Percentiles rank a stretch among this genome's conserved stretches.
Evolutionary conservation across 78 protist species (phyloP).

Genomic region (Isochrysis galbana): DNA sequence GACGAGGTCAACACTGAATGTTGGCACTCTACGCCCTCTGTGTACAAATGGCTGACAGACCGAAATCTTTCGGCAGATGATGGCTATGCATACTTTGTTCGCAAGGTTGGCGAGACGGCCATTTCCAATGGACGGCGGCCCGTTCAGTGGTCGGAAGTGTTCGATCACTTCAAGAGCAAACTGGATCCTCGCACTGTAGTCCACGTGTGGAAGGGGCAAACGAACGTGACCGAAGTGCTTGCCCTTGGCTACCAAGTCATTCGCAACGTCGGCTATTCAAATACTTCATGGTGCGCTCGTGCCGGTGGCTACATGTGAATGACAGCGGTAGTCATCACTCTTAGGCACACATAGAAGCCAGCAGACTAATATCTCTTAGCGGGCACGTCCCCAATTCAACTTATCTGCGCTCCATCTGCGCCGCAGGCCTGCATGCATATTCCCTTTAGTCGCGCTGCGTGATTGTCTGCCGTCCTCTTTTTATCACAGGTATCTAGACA

Average conservation of each 20-base stretch:
- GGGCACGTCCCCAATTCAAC: neutral
- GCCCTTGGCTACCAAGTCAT: conserved; percentile 23
- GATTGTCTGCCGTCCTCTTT: too few relatives aligned
- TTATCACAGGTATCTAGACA: conserved; percentile 68
- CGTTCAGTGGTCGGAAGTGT: conserved; percentile 45
- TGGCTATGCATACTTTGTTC: conserved; percentile 55
- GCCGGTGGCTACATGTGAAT: neutral
- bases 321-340: neutral
- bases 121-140: neutral
- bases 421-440: too few relatives aligned
- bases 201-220: conserved; percentile 10
- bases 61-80: neutral
- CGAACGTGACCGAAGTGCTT: conserved; percentile 33
- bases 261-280: neutral
- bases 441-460: too few relatives aligned
- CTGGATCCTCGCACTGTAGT: conserved; percentile 4
- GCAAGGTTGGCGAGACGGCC: conserved; percentile 42
- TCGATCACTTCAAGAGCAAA: neutral
- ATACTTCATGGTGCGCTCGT: neutral
- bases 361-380: too few relatives aligned
- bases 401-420: neutral
- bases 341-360: neutral
- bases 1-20: conserved; percentile 86
- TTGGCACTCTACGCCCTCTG: conserved; percentile 59
- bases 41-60: conserved; percentile 64